phyloP scores from a whole-genome alignment of 495 filamentous ascomycete genomes.

The Cryomyces minteri region DNA sequence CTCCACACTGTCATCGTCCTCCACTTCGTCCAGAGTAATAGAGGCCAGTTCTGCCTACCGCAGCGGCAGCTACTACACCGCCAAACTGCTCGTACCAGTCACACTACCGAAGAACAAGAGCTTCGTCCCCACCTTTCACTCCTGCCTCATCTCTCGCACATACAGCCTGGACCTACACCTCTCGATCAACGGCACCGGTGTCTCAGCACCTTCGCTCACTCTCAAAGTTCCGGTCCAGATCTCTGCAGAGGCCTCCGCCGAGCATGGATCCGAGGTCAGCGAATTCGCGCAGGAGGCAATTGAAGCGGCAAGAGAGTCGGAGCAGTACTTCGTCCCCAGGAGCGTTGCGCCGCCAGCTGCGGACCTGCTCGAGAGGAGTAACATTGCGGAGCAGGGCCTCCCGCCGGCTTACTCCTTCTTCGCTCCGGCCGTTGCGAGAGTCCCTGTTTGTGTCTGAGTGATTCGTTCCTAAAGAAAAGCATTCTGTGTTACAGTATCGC shows the following conservation, averaged over 20 bases:
- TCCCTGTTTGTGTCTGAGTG: too few relatives aligned
- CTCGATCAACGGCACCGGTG: slow-evolving; percentile 36
- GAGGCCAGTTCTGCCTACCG: slow-evolving; percentile 23
- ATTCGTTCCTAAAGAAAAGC: too few relatives aligned
- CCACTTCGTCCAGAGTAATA: slow-evolving; percentile 8
- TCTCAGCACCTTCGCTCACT: slow-evolving; percentile 35
- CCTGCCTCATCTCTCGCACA: slow-evolving; percentile 61
- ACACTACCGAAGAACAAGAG: slow-evolving; percentile 48
- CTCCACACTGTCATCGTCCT: slow-evolving; percentile 11
- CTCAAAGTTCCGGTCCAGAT: slow-evolving; percentile 69
- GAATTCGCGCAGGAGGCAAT: neutral
- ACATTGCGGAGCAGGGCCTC: too few relatives aligned
- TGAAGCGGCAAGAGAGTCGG: neutral
- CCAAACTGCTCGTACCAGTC: slow-evolving; percentile 55
- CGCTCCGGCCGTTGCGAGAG: too few relatives aligned
- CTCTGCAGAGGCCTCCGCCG: slow-evolving; percentile 15
- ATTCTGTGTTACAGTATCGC: too few relatives aligned
- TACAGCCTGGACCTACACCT: slow-evolving; percentile 59
- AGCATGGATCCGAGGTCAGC: neutral
- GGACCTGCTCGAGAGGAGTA: neutral
- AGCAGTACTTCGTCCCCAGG: neutral
- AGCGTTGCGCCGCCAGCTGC: neutral
- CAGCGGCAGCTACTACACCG: slow-evolving; percentile 39
- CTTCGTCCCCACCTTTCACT: slow-evolving; percentile 78
- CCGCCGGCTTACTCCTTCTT: too few relatives aligned